Base-by-base conservation (phyloP, 2,329 filamentous ascomycete species). In the Hypoxylon sp. region DNA sequence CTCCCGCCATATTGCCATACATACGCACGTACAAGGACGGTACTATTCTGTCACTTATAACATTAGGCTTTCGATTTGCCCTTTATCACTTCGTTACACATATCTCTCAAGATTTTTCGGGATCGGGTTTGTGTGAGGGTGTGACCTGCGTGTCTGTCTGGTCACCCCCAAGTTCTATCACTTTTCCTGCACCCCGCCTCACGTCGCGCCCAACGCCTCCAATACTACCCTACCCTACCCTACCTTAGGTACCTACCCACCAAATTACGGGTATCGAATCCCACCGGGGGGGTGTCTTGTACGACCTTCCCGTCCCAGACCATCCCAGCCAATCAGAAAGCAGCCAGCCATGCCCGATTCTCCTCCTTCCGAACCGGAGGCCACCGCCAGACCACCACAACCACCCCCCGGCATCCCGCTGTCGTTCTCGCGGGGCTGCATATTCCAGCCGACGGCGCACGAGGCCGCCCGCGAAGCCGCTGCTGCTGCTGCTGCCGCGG, bases 151-250 rank as follows among this genome's bases (percentile, higher is more conserved):
- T 29, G 26, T 13, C 24, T 50, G 5, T 3, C 6, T 26, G 6
- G 3, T 1, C n/a, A n/a, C 17, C 46, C 29, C 46, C 35, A 10
- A 5, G 19, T 29, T 44, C 26, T 22, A 37, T 66, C 57, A 51
- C 29, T 44, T 35, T 55, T 59, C 6, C 63, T 62, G 63, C 63
- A 66, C 59, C 63, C 63, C 63, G 53, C 59, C 63, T 60, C 26
- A 14, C 39, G 22, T 44, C 13, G 26, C 9, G 11, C 46, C 47
- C 39, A 62, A 61, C 63, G 14, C 46, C 47, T 35, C 59, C 64
- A 44, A 63, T 67, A 63, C 54, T 22, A 67, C 48, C 31, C 37
- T 58, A 35, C 29, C 29, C 29, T 9, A 5, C 29, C 29, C 29
- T 31, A 8, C 29, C 19, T 22, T 22, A 22, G 19, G 26, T 26